Evolutionary conservation across 1,284 basidiomycete species (phyloP).

Genomic region (Cryptococcus depauperatus): DNA sequence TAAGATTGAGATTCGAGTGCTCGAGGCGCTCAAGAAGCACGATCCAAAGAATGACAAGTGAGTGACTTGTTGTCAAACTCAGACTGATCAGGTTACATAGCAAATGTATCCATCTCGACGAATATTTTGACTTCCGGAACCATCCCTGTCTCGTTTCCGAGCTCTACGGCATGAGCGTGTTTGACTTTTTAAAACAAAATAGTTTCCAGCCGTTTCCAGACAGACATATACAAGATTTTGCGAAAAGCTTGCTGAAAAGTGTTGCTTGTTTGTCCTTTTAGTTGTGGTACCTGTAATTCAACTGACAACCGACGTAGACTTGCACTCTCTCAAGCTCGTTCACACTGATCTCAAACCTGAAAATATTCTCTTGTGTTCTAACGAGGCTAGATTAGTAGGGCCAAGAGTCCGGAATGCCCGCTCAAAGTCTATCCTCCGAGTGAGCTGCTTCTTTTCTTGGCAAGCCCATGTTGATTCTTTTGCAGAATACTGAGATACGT

Average conservation of each 20-base stretch:
- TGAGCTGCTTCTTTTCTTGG: background rate
- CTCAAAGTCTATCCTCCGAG: conserved; percentile 17
- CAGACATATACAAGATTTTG: conserved; percentile 92
- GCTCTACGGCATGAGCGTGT: conserved; percentile 93
- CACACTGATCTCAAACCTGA: conserved; percentile 99
- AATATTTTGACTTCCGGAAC: conserved; percentile 94
- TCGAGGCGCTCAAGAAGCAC: conserved; percentile 80
- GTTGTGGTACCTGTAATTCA: background rate
- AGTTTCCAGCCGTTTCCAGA: conserved; percentile 93
- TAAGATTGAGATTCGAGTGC: conserved; percentile 94
- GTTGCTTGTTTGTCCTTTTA: conserved; percentile 70
- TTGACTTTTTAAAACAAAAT: conserved; percentile 98
- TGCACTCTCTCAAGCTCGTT: conserved; percentile 83
- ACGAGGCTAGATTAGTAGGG: conserved; percentile 52
- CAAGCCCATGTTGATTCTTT: background rate
- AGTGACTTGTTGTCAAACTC: conserved; percentile 38
- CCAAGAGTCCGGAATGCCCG: conserved; percentile 25
- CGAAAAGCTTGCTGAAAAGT: conserved; percentile 80
- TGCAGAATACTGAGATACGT: conserved; percentile 74
- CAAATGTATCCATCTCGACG: conserved; percentile 94
- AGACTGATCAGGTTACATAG: conserved; percentile 46
- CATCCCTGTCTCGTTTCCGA: conserved; percentile 98
- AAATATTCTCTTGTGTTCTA: conserved; percentile 90
- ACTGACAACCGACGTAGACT: conserved; percentile 54
- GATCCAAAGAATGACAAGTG: conserved; percentile 86